Evolutionary conservation across 1,139 yeast genomes (phyloP).

Genomic region (Suhomyces coccinellae): DNA sequence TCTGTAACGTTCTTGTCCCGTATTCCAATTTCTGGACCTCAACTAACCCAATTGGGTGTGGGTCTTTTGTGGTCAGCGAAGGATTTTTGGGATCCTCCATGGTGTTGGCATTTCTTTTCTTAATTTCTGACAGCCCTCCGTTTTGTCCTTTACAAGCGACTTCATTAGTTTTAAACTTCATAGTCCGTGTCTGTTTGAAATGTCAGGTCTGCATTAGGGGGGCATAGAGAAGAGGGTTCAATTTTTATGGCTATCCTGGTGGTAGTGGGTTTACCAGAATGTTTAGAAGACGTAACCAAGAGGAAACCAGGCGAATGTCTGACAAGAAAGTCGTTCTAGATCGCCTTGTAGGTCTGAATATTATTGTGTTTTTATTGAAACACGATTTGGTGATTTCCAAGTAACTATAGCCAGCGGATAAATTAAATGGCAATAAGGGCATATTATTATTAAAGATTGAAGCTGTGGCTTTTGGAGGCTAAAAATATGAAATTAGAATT

Average conservation of each 20-base stretch:
- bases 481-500: too few relatives aligned
- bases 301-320: too few relatives aligned
- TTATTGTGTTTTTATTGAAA: too few relatives aligned
- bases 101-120: constrained; percentile 2
- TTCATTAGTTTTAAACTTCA: constrained; percentile 11
- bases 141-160: constrained; percentile 7
- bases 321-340: too few relatives aligned
- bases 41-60: constrained; percentile 29
- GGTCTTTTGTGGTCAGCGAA: background rate
- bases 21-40: constrained; percentile 45
- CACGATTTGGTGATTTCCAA: too few relatives aligned
- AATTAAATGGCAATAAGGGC: too few relatives aligned
- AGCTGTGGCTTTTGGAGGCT: too few relatives aligned
- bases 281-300: too few relatives aligned
- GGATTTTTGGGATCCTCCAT: background rate
- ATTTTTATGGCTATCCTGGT: background rate
- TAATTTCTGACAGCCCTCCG: background rate
- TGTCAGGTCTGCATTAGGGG: constrained; percentile 2
- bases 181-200: constrained; percentile 1
- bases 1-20: constrained; percentile 47
- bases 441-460: too few relatives aligned
- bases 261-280: background rate
- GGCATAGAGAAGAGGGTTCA: background rate
- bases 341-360: too few relatives aligned
- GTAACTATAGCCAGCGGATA: too few relatives aligned